Evolutionary conservation across 345 rosid species (phyloP), one percentile per base, ranked within the genome.

Genomic region (Leavenworthia alabamica): DNA sequence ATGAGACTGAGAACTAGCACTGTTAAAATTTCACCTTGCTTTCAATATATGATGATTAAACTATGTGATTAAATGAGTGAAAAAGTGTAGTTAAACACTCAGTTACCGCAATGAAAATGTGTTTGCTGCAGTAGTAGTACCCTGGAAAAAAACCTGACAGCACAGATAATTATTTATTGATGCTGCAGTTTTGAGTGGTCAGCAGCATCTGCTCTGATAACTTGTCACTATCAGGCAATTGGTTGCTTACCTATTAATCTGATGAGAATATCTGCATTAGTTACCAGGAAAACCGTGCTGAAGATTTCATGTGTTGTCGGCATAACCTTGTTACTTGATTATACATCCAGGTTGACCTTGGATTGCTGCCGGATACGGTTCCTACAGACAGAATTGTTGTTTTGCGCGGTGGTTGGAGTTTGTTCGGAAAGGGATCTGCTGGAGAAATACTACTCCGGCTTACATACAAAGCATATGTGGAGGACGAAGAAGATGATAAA

Each of bases 381-480:
- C 99, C 99, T 45, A 80, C 90, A 46, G 96, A 93, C 64, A 82
- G 78, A 77, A 71, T 87, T 49, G 86, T 87, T 72, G 80, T 43
- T 62, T 56, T 93, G 74, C 79, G 41, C 79, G 88, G 90, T 50
- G 87, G 90, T 29, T 87, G 92, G 99, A 88, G 86, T 77, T 52
- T 81, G 59, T 79, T 87, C 13, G 58, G 90, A 49, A 88, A 83
- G 65, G 74, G 92, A 20, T 80, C 94, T 68, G 62, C 86, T 16
- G 99, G 99, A 57, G 96, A 89, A 77, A 66, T 93, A 61, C 73
- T 87, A 32, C 86, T 93, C 66, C 84, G 99, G 62, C 86, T 93
- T 44, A 93, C 97, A 41, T 93, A 89, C 73, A 93, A 93, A 82
- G 96, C 83, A 47, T 93, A 89, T 64, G 97, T 89, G 62, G 97